Evolutionary conservation across 139 green algal genomes (phyloP).

Genomic region (Eudorina sp.): DNA sequence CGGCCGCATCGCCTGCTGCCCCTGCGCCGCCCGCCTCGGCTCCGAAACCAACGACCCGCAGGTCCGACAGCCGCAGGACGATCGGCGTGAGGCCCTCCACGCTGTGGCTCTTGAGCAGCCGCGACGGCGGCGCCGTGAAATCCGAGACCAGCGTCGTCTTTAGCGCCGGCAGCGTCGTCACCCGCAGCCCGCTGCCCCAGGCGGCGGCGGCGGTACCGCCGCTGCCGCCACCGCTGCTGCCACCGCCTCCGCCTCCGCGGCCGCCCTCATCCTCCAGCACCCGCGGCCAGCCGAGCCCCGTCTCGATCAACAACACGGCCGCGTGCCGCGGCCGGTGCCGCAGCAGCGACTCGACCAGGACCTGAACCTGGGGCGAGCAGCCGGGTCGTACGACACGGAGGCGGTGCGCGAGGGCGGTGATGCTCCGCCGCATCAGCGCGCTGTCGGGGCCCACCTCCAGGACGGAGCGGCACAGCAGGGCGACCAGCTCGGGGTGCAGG

Average conservation of each 20-base stretch:
- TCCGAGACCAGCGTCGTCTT: neutral
- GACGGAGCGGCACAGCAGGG: neutral
- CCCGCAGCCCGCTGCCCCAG: neutral
- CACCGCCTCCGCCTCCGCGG: neutral
- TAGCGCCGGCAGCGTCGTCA: neutral
- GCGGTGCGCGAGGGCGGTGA: neutral
- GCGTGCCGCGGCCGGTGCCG: neutral
- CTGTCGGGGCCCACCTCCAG: neutral
- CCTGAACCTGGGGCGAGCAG: neutral
- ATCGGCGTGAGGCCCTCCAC: neutral
- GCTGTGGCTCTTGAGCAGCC: neutral
- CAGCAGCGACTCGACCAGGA: neutral
- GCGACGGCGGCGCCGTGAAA: neutral
- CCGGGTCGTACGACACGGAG: neutral
- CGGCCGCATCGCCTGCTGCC: too few relatives aligned
- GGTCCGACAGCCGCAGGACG: neutral
- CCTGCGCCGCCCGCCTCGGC: too few relatives aligned
- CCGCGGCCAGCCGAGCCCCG: neutral
- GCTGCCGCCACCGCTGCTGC: neutral
- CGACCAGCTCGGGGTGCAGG: slow-evolving; percentile 1
- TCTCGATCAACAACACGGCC: neutral
- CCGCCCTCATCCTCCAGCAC: neutral
- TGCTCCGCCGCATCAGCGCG: neutral
- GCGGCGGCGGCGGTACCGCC: neutral
- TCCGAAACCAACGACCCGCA: too few relatives aligned